These are phyloP conservation scores for Wickerhamomyces mucosus DNA, from an alignment of 805 yeast species.

Conservation along the genomic window DNA sequence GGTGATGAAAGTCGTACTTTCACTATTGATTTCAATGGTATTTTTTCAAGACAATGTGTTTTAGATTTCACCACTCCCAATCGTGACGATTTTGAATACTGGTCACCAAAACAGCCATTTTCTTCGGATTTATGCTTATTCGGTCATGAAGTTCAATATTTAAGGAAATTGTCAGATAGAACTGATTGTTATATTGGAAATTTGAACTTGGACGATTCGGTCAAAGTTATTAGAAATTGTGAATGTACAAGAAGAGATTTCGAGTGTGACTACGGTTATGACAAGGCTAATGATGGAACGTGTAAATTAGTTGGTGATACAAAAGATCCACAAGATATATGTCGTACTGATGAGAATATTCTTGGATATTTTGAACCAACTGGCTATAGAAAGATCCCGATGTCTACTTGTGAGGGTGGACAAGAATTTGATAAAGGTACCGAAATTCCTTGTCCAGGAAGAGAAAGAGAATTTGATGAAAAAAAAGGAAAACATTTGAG, in stretches of 20 bases:
- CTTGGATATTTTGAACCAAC: constrained; percentile 79
- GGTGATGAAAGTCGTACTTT: constrained; percentile 38
- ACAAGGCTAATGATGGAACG: constrained; percentile 63
- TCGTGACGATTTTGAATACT: constrained; percentile 50
- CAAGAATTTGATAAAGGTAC: constrained; percentile 53
- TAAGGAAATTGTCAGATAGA: constrained; percentile 44
- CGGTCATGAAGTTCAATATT: constrained; percentile 60
- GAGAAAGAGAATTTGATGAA: constrained; percentile 48
- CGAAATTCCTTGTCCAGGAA: constrained; percentile 84
- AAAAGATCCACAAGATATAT: constrained; percentile 50
- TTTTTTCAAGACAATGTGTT: constrained; percentile 45
- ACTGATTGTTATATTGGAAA: constrained; percentile 54
- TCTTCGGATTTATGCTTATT: constrained; percentile 47
- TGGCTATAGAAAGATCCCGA: constrained; percentile 82
- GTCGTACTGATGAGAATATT: constrained; percentile 41
- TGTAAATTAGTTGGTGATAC: constrained; percentile 70
- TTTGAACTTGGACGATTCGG: constrained; percentile 48
- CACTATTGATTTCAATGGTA: constrained; percentile 46
- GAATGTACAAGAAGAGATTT: constrained; percentile 78
- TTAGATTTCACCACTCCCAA: constrained; percentile 35
- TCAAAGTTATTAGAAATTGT: constrained; percentile 55
- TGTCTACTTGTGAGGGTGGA: constrained; percentile 85
- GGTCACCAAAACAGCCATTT: constrained; percentile 50
- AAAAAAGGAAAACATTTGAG: constrained; percentile 39
- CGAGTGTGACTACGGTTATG: constrained; percentile 90